Evolutionary conservation across 2,329 filamentous ascomycete species (phyloP), one percentile per base, ranked within the genome.

Genomic region (Cordyceps cateniannulata): DNA sequence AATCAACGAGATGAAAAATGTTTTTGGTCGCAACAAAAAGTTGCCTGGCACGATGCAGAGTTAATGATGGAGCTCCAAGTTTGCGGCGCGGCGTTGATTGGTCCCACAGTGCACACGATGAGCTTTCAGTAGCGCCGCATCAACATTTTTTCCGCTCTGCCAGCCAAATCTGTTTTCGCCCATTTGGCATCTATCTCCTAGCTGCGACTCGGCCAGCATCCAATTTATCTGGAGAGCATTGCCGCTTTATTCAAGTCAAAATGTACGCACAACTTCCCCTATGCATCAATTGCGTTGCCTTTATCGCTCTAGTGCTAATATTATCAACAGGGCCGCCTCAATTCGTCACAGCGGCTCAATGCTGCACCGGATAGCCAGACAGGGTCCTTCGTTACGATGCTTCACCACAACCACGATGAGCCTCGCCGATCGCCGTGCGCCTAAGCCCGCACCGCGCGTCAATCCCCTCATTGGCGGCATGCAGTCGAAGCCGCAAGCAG

Each of bases 81-180:
- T 63, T 63, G 62, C 62, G 62, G 62, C 62, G 62, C 62, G 25
- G 44, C 62, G 48, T 45, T 63, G 62, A 63, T 63, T 63, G 62
- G 62, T 60, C 54, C 53, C 56, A 53, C 55, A 53, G n/a, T 40
- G 35, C 25, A 32, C 18, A 27, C 22, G 29, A 57, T 50, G 45
- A 58, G 10, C 20, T 53, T 47, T 42, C 40, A 9, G 48, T 12
- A 29, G 52, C 42, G 45, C 60, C 52, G 56, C 57, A 58, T 58
- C 48, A 61, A 54, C 53, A 61, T 25, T 60, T 56, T 62, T 63
- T 60, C 58, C 58, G 58, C 27, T 32, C 14, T 2, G 25, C 27
- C 27, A 35, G 32, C 59, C 57, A 47, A 35, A 25, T 35, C 55
- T 49, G 42, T 54, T 53, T 60, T 60, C 57, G 44, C 22, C 42